These are phyloP conservation scores for Suillus americanus DNA, from an alignment of 768 basidiomycete species.

Conservation along the genomic window DNA sequence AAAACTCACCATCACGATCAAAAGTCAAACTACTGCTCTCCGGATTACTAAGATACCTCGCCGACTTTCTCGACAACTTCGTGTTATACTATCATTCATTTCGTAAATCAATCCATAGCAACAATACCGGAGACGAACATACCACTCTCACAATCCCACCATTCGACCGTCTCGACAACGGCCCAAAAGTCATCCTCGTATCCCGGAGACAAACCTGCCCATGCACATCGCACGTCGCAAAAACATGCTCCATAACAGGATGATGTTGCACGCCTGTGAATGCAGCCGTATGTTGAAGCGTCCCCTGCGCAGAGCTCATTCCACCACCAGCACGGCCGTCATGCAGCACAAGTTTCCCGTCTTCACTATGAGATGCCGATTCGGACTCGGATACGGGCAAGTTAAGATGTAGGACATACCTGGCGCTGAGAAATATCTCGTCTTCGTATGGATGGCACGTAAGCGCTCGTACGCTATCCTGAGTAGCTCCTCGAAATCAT, in stretches of 20 bases:
- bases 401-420: neutral
- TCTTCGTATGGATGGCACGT: constrained; percentile 68
- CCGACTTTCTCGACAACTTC: constrained; percentile 41
- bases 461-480: constrained; percentile 69
- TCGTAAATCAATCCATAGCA: constrained; percentile 8
- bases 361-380: constrained; percentile 48
- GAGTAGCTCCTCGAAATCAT: neutral
- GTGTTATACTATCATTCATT: constrained; percentile 44
- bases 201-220: constrained; percentile 71
- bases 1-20: constrained; percentile 57
- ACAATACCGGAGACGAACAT: constrained; percentile 29
- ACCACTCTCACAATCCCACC: constrained; percentile 60
- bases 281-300: constrained; percentile 51
- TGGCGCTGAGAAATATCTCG: constrained; percentile 53
- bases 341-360: constrained; percentile 64
- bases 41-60: constrained; percentile 49
- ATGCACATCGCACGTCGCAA: constrained; percentile 58
- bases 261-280: constrained; percentile 69
- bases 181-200: constrained; percentile 71
- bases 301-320: constrained; percentile 44
- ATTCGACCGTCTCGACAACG: constrained; percentile 39
- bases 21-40: constrained; percentile 70
- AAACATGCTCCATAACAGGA: constrained; percentile 66
- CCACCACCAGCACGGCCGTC: constrained; percentile 49
- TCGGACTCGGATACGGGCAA: neutral